These are phyloP conservation scores for Neoboletus subvelutipes DNA, from an alignment of 768 basidiomycete species.

Conservation along the genomic window DNA sequence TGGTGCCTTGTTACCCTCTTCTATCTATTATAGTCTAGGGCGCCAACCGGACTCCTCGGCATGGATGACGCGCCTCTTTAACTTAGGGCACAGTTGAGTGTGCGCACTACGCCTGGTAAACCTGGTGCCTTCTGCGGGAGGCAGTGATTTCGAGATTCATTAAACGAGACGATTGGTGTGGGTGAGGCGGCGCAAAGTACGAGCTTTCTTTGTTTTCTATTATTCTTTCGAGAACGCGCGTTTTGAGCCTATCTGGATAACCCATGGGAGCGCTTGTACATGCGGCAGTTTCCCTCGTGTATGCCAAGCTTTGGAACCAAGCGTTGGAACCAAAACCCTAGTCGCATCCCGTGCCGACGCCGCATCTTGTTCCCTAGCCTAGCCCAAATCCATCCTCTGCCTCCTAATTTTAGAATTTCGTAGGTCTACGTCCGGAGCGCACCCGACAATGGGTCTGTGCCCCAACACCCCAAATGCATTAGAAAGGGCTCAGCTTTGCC, in stretches of 20 bases:
- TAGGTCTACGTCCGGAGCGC: background rate
- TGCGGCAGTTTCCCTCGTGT: background rate
- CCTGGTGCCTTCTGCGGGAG: background rate
- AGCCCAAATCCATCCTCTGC: background rate
- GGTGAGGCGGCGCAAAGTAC: constrained; percentile 19
- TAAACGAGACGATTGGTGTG: background rate
- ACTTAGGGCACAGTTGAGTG: background rate
- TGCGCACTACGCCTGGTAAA: background rate
- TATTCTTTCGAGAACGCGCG: constrained; percentile 3
- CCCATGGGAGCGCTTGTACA: background rate
- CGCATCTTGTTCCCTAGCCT: background rate
- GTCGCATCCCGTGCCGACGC: no score
- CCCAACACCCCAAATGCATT: background rate
- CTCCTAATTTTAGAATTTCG: background rate
- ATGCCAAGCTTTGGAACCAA: background rate
- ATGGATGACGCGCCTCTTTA: background rate
- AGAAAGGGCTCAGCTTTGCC: background rate
- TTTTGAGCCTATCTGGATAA: background rate
- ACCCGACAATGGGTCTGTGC: no score
- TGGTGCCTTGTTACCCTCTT: constrained; percentile 5
- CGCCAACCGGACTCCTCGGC: background rate
- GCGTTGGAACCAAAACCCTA: background rate
- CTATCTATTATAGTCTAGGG: constrained; percentile 7
- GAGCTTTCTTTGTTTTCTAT: constrained; percentile 3
- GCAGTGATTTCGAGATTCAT: constrained; percentile 5